A percentile compares a stretch with the other conserved stretches of the same genome.
Conservation (phyloP, 2,329 filamentous ascomycete species). For the Ceratocystiopsis minuta region DNA sequence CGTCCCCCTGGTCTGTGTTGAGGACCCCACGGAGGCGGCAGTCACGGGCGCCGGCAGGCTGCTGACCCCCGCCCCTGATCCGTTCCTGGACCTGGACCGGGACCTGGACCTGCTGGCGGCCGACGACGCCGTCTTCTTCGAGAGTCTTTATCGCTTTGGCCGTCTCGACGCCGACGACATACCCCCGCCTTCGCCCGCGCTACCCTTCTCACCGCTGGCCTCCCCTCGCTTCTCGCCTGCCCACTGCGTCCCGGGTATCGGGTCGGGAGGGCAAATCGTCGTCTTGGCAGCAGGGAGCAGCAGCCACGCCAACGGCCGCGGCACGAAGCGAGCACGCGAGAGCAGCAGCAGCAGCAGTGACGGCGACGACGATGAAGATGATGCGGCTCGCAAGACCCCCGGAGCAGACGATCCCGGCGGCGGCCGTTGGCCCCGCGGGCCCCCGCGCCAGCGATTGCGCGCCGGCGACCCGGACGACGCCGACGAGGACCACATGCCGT, state of each 20-base stretch:
- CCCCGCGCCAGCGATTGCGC: background rate
- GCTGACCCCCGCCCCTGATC: too few species aligned
- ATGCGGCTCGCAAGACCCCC: background rate
- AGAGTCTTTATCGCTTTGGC: too few species aligned
- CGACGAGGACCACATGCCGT: constrained; percentile 14
- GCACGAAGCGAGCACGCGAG: too few species aligned
- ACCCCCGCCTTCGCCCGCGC: too few species aligned
- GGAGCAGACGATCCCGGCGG: background rate
- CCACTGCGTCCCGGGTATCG: too few species aligned
- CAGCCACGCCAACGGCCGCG: background rate
- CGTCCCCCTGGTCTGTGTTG: too few species aligned
- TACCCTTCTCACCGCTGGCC: too few species aligned
- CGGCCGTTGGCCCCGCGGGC: too few species aligned
- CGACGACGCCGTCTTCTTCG: too few species aligned
- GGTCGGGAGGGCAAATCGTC: background rate
- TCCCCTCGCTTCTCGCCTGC: too few species aligned
- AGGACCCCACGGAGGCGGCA: background rate
- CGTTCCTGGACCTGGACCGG: background rate
- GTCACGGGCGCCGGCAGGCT: background rate
- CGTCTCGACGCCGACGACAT: too few species aligned
- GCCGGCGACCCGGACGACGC: background rate
- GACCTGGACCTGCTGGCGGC: background rate
- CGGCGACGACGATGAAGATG: background rate
- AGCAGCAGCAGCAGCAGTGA: background rate
- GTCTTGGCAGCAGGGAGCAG: background rate